Percentiles rank a stretch among this genome's conserved stretches.
Conservation (phyloP, 331 rosid genomes). For the Malus hybrid region DNA sequence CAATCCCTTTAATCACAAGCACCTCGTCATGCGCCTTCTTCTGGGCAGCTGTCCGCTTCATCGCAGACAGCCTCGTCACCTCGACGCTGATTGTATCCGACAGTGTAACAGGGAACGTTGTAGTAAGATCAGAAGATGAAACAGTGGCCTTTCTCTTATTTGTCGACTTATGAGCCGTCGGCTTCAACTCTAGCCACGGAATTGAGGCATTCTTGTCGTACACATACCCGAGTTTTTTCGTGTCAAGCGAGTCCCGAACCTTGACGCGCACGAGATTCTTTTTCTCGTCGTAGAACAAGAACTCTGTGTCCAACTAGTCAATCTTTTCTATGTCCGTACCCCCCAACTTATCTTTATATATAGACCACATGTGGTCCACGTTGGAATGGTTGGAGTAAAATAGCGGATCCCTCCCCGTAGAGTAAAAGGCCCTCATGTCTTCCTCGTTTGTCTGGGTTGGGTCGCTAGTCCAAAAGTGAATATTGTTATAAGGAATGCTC, state of each 20-base stretch:
- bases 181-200: slow-evolving; percentile 57
- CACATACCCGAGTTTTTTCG: slow-evolving; percentile 34
- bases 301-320: slow-evolving; percentile 53
- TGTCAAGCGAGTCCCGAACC: slow-evolving; percentile 57
- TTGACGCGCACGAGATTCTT: slow-evolving; percentile 48
- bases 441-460: background rate
- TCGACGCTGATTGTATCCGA: slow-evolving; percentile 16
- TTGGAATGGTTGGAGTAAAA: slow-evolving; percentile 68
- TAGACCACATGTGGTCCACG: slow-evolving; percentile 61
- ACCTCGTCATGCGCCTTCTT: slow-evolving; percentile 65
- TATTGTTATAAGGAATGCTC: slow-evolving; percentile 1
- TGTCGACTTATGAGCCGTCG: slow-evolving; percentile 33
- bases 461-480: slow-evolving; percentile 3
- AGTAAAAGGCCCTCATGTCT: slow-evolving; percentile 37
- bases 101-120: slow-evolving; percentile 33
- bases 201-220: slow-evolving; percentile 42
- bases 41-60: slow-evolving; percentile 39
- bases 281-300: slow-evolving; percentile 72
- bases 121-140: background rate
- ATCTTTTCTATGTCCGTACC: slow-evolving; percentile 40
- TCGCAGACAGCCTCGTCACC: slow-evolving; percentile 47
- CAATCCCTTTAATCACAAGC: slow-evolving; percentile 51
- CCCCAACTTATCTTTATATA: slow-evolving; percentile 50
- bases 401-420: slow-evolving; percentile 72
- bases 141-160: slow-evolving; percentile 19